A percentile compares a stretch with the other conserved stretches of the same genome.
Conservation (phyloP, 805 yeast species). For the Candida corydali region DNA sequence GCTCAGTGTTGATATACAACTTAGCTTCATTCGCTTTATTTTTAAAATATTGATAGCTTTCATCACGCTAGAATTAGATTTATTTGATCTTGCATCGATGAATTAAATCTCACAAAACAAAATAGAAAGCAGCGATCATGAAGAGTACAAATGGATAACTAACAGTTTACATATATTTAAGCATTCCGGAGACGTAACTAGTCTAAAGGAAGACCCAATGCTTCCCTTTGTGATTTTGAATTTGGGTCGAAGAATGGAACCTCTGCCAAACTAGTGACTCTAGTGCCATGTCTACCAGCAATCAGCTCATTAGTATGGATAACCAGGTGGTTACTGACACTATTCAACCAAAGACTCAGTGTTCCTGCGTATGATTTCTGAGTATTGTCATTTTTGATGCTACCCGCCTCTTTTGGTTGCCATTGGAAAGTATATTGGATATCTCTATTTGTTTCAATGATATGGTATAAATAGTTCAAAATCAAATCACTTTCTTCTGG, state of each 20-base stretch:
- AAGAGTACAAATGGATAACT: too few relatives aligned
- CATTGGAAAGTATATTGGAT: slow-evolving; percentile 54
- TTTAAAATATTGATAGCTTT: too few relatives aligned
- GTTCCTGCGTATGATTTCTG: slow-evolving; percentile 40
- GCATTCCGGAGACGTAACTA: too few relatives aligned
- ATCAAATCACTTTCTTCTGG: slow-evolving; percentile 48
- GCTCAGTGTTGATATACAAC: too few relatives aligned
- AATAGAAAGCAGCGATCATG: too few relatives aligned
- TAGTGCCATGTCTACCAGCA: slow-evolving; percentile 49
- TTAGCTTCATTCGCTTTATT: too few relatives aligned
- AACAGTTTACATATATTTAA: too few relatives aligned
- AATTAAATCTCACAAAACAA: too few relatives aligned
- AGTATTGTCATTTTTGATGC: slow-evolving; percentile 13
- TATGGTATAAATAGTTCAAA: slow-evolving; percentile 41
- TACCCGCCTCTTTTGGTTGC: slow-evolving; percentile 15
- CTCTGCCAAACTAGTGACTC: slow-evolving; percentile 50
- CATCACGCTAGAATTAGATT: too few relatives aligned
- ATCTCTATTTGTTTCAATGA: slow-evolving; percentile 50
- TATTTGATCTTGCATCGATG: too few relatives aligned
- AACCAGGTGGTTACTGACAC: slow-evolving; percentile 51
- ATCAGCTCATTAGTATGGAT: slow-evolving; percentile 47
- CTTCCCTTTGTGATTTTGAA: slow-evolving; percentile 51
- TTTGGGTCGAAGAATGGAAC: slow-evolving; percentile 47
- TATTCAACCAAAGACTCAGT: slow-evolving; percentile 59
- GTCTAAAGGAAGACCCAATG: slow-evolving; percentile 37